These are phyloP conservation scores for Leucosporidium yakuticum DNA, from an alignment of 768 basidiomycete genomes.

Conservation along the genomic window DNA sequence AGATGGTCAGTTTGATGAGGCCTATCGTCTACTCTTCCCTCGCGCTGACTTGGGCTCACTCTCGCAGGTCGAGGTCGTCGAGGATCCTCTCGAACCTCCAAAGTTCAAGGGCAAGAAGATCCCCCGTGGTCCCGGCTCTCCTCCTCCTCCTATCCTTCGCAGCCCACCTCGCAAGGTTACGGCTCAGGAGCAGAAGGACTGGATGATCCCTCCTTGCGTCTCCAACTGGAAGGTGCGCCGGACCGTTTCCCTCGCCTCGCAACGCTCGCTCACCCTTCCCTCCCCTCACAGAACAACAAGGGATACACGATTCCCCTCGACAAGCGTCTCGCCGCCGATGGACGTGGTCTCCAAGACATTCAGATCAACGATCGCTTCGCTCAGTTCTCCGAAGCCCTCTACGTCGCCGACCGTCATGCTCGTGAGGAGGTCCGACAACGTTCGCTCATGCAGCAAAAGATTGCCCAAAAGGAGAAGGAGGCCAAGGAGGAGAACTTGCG, in stretches of 20 bases:
- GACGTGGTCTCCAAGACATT: constrained; percentile 96
- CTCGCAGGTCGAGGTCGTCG: constrained; percentile 63
- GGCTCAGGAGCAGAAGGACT: constrained; percentile 96
- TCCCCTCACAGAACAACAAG: constrained; percentile 69
- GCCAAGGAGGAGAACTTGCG: constrained; percentile 94
- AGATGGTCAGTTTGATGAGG: constrained; percentile 75
- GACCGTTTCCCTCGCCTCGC: not conserved
- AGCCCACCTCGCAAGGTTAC: constrained; percentile 95
- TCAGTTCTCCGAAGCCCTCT: constrained; percentile 93
- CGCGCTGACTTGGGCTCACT: not conserved
- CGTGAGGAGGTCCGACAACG: constrained; percentile 97
- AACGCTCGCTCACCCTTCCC: not conserved
- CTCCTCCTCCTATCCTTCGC: constrained; percentile 88
- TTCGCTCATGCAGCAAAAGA: constrained; percentile 93
- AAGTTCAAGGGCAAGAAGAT: constrained; percentile 99
- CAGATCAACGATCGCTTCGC: constrained; percentile 99
- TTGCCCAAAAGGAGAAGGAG: constrained; percentile 97
- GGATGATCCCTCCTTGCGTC: constrained; percentile 99
- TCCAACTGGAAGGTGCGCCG: constrained; percentile 79
- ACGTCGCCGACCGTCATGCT: constrained; percentile 91
- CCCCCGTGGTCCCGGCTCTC: constrained; percentile 89
- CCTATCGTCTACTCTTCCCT: not conserved
- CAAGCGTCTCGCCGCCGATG: constrained; percentile 95
- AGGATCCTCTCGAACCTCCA: constrained; percentile 95
- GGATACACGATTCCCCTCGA: constrained; percentile 98